These are phyloP conservation scores for Anisodus tanguticus DNA, from an alignment of 257 asterid species.

Conservation along the genomic window DNA sequence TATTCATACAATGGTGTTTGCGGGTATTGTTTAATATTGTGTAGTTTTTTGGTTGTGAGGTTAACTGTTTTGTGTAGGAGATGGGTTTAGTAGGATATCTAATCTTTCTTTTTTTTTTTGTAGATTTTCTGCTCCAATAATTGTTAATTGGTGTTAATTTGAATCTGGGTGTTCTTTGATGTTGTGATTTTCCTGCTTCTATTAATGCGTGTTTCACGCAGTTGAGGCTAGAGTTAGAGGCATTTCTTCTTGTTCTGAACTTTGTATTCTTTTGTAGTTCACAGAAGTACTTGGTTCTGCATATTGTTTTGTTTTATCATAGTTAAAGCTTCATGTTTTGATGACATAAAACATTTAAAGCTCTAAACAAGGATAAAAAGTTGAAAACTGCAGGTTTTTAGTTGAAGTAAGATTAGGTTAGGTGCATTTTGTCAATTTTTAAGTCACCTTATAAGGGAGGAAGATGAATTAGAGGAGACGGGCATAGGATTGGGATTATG, in stretches of 20 bases:
- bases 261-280: no score
- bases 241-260: neutral
- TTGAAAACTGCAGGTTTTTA: neutral
- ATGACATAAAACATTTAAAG: neutral
- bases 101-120: no score
- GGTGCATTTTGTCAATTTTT: neutral
- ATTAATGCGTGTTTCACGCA: neutral
- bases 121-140: neutral
- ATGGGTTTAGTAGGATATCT: neutral
- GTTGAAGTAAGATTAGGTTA: neutral
- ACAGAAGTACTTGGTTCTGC: neutral
- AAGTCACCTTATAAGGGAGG: neutral
- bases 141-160: no score
- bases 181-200: neutral
- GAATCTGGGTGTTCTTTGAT: neutral
- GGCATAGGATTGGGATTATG: neutral
- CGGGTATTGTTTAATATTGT: neutral
- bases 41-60: neutral
- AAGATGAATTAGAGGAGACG: no score
- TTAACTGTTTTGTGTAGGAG: neutral
- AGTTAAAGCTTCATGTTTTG: neutral
- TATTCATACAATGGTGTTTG: neutral
- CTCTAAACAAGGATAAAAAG: neutral
- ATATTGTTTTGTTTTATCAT: neutral
- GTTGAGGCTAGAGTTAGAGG: neutral